A percentile compares a stretch with the other conserved stretches of the same genome.
These are phyloP conservation scores for Aspergillus steynii DNA, from an alignment of 495 filamentous ascomycete genomes.

Conservation along the genomic window DNA sequence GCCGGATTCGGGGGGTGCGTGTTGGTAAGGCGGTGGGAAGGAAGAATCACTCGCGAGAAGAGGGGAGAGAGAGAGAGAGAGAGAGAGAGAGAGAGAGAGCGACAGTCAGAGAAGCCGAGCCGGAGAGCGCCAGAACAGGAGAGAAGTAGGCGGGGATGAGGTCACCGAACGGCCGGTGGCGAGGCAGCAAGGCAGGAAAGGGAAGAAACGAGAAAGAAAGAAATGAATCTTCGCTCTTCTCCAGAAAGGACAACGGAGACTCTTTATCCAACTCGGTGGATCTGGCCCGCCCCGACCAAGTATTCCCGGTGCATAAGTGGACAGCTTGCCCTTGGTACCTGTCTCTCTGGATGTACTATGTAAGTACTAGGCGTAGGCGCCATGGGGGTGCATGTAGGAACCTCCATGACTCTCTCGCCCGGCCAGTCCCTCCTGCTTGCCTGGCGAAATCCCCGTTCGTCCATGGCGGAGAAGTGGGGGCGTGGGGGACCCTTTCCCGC, in stretches of 20 bases:
- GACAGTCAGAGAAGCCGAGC: constrained; percentile 2
- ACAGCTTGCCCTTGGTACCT: neutral
- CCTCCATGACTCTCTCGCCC: neutral
- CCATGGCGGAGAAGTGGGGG: constrained; percentile 32
- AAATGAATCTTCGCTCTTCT: constrained; percentile 5
- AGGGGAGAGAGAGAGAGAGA: constrained; percentile 5
- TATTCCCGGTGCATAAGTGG: constrained; percentile 9
- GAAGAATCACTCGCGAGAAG: neutral
- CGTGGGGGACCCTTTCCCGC: constrained; percentile 17
- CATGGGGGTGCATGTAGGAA: neutral
- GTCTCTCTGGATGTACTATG: neutral
- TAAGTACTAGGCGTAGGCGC: too few species aligned
- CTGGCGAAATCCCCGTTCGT: constrained; percentile 17
- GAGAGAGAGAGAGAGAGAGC: constrained; percentile 6
- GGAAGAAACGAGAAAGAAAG: constrained; percentile 9
- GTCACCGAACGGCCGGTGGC: constrained; percentile 22
- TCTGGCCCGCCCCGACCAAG: constrained; percentile 9
- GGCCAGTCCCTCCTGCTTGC: neutral
- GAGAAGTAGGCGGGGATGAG: constrained; percentile 16
- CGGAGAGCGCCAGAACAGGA: constrained; percentile 17
- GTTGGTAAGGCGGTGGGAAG: neutral
- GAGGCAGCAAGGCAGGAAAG: neutral
- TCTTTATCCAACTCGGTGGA: constrained; percentile 21
- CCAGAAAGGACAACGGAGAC: constrained; percentile 8
- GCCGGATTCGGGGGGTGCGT: constrained; percentile 8